phyloP scores from a whole-genome alignment of 139 green algal genomes.

The Penium margaritaceum region DNA sequence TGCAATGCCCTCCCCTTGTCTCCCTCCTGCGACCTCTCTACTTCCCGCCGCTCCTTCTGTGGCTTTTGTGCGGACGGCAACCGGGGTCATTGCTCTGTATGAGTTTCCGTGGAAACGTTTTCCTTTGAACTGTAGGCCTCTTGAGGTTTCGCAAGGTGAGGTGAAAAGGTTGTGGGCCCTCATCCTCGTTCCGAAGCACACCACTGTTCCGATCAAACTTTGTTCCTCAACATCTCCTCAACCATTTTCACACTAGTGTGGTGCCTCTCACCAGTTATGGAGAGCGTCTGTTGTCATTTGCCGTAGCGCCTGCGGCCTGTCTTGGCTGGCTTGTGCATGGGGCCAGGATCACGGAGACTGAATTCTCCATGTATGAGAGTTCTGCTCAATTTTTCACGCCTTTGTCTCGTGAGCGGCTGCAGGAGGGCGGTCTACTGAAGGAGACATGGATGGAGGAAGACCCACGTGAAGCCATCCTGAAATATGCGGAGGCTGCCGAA shows the following conservation, averaged over 20 bases:
- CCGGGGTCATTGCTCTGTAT: neutral
- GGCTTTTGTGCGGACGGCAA: neutral
- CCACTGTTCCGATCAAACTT: too few relatives aligned
- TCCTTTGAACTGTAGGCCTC: neutral
- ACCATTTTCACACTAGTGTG: too few relatives aligned
- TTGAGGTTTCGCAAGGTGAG: neutral
- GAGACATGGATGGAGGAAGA: constrained; percentile 48
- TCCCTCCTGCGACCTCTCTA: too few relatives aligned
- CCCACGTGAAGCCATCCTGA: constrained; percentile 47
- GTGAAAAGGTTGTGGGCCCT: too few relatives aligned
- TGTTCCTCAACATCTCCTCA: too few relatives aligned
- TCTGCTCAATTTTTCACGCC: neutral
- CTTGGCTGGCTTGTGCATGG: neutral
- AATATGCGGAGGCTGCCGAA: constrained; percentile 44
- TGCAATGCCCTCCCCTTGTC: too few relatives aligned
- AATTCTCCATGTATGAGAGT: too few relatives aligned
- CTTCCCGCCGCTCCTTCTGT: neutral
- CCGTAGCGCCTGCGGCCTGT: neutral
- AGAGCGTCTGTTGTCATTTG: neutral
- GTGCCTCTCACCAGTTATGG: neutral
- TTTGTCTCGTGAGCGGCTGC: neutral
- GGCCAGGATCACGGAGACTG: too few relatives aligned
- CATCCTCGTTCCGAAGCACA: too few relatives aligned
- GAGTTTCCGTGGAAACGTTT: neutral
- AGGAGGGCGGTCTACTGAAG: constrained; percentile 45